Evolutionary conservation across 1,139 yeast species (phyloP).

Genomic region (Scheffersomyces lignicola): DNA sequence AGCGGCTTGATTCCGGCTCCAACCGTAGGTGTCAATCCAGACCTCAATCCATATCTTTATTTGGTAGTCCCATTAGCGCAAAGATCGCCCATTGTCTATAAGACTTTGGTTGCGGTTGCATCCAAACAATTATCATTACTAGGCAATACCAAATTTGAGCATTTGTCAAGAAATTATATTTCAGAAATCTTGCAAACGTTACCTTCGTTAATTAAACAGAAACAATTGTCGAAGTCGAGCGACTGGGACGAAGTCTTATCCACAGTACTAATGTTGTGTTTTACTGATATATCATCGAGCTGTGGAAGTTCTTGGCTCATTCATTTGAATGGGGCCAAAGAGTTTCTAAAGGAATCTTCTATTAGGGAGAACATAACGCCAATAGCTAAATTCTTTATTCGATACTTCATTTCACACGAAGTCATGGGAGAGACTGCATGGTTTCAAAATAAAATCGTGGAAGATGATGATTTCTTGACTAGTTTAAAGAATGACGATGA

Average conservation of each 20-base stretch:
- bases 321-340: slow-evolving; percentile 35
- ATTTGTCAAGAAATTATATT: slow-evolving; percentile 23
- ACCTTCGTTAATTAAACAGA: slow-evolving; percentile 22
- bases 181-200: slow-evolving; percentile 24
- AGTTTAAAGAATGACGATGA: slow-evolving; percentile 28
- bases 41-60: slow-evolving; percentile 31
- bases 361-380: slow-evolving; percentile 21
- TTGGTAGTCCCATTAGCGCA: slow-evolving; percentile 33
- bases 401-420: slow-evolving; percentile 39
- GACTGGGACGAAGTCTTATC: slow-evolving; percentile 41
- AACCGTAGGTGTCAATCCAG: slow-evolving; percentile 1
- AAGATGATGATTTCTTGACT: slow-evolving; percentile 15
- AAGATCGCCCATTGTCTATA: slow-evolving; percentile 27
- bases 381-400: slow-evolving; percentile 28
- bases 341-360: slow-evolving; percentile 23
- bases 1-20: slow-evolving; percentile 4
- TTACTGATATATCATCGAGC: slow-evolving; percentile 36
- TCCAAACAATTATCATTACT: slow-evolving; percentile 32
- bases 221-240: slow-evolving; percentile 16
- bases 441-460: slow-evolving; percentile 24
- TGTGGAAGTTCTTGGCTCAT: slow-evolving; percentile 37
- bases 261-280: slow-evolving; percentile 35
- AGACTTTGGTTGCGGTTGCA: slow-evolving; percentile 32
- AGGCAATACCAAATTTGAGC: slow-evolving; percentile 23
- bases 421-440: slow-evolving; percentile 43